Base-by-base conservation (phyloP, 176 grass and related monocot genomes). In the Triticum turgidum region DNA sequence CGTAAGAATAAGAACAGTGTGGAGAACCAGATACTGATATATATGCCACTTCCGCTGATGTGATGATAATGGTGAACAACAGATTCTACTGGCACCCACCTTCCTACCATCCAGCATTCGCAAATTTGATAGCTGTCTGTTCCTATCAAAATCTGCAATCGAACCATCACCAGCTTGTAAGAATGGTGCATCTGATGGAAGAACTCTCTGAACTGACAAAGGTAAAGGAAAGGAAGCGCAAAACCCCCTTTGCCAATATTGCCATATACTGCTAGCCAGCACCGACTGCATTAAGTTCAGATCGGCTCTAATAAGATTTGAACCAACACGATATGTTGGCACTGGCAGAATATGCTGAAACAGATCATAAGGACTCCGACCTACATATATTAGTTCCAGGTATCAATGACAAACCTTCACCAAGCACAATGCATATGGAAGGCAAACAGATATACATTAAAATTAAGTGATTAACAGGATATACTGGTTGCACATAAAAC, bases 191-290 rank as follows among this genome's bases (percentile, higher is more conserved):
- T 92, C 92, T 76, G 78, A 88, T 84, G 80, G 90, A 83, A 98
- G 88, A 83, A 96, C 79, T 96, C 96, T 94, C 85, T 91, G 90
- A 82, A 96, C 67, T 82, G 92, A 96, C 79, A 98, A n/a, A 76
- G 96, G 96, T 94, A 96, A 85, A 88, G 96, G 86, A 88, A 95
- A 92, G 75, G 89, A 95, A 86, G 92, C 91, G 30, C 93, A 94
- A 92, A 94, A 96, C 81, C 92, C 96, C 88, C 86, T 94, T 91
- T 92, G 96, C 96, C 96, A 95, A 90, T 96, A 93, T 82, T 98
- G 93, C 91, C 96, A 98, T 65, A 89, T 89, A 67, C 89, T 93
- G 81, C 80, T 80, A 76, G 93, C 87, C 85, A 93, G 80, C 38
- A 98, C 80, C 8, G 93, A 95, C 65, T 91, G 92, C 67, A 76